Evolutionary conservation across 2,329 filamentous ascomycete genomes (phyloP).

Genomic region (Xylariaceae sp.): DNA sequence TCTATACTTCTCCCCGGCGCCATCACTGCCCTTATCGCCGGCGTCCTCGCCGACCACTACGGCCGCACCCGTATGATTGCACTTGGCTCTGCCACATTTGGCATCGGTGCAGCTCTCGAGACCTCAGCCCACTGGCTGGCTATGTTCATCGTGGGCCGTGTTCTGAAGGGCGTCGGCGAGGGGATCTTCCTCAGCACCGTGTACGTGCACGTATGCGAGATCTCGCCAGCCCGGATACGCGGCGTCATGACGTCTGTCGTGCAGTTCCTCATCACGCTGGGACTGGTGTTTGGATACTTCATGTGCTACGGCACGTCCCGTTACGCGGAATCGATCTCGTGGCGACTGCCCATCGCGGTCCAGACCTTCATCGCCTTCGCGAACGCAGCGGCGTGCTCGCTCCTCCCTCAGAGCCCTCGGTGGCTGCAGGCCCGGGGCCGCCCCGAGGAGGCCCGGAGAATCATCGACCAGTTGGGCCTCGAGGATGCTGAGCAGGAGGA

Average conservation of each 20-base stretch:
- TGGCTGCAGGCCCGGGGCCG: conserved; percentile 9
- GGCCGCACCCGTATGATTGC: conserved; percentile 11
- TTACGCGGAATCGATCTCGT: conserved; percentile 6
- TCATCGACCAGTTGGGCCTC: conserved; percentile 10
- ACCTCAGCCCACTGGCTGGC: conserved; percentile 8
- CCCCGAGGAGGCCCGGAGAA: conserved; percentile 1
- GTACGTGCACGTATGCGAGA: conserved; percentile 16
- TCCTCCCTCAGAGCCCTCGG: conserved; percentile 13
- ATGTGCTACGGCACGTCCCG: conserved; percentile 15
- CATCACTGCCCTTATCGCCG: conserved; percentile 12
- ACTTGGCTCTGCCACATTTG: conserved; percentile 11
- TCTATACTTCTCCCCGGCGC: conserved; percentile 17
- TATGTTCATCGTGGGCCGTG: conserved; percentile 17
- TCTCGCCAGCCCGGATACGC: conserved; percentile 7
- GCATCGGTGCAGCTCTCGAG: conserved; percentile 12
- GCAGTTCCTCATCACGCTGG: conserved; percentile 12
- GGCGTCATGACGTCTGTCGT: conserved; percentile 10
- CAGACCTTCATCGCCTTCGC: conserved; percentile 3
- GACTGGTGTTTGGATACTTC: conserved; percentile 15
- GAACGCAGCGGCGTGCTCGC: background rate
- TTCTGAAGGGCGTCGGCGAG: conserved; percentile 18
- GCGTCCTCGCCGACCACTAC: conserved; percentile 12
- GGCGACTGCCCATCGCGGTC: conserved; percentile 16
- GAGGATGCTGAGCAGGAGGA: conserved; percentile 10
- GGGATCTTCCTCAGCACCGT: conserved; percentile 16